These are phyloP conservation scores for Cutaneotrichosporon curvatum DNA, from an alignment of 1,284 basidiomycete genomes.

Conservation along the genomic window DNA sequence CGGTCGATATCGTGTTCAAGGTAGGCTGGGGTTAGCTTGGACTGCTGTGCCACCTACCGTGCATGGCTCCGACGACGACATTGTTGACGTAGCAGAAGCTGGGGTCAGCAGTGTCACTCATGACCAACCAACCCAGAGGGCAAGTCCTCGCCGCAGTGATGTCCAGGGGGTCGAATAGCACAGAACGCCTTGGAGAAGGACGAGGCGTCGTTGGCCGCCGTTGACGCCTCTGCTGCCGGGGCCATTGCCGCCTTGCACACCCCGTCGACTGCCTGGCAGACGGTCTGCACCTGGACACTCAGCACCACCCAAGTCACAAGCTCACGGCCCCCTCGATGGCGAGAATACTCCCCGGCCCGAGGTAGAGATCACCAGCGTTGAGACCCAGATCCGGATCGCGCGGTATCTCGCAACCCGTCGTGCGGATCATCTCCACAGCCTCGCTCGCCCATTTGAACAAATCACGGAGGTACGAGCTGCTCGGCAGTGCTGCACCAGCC, in stretches of 20 bases:
- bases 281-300: conserved; percentile 53
- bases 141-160: conserved; percentile 80
- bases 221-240: background rate
- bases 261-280: conserved; percentile 75
- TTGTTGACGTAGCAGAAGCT: conserved; percentile 90
- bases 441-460: conserved; percentile 55
- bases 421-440: conserved; percentile 59
- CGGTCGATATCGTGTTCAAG: conserved; percentile 69
- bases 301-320: conserved; percentile 57
- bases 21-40: conserved; percentile 55
- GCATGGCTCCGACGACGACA: conserved; percentile 78
- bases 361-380: conserved; percentile 66
- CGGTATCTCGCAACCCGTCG: conserved; percentile 72
- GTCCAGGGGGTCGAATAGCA: conserved; percentile 77
- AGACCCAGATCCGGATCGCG: conserved; percentile 54
- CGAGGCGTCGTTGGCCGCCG: background rate
- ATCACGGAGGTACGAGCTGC: conserved; percentile 35
- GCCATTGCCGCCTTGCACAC: conserved; percentile 24
- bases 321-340: conserved; percentile 42
- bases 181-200: conserved; percentile 60
- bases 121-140: conserved; percentile 59
- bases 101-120: background rate
- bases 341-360: conserved; percentile 52
- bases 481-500: conserved; percentile 15
- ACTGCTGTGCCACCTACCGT: conserved; percentile 54